phyloP scores from a whole-genome alignment of 176 grass and related monocot genomes.

The Elymus sibiricus region DNA sequence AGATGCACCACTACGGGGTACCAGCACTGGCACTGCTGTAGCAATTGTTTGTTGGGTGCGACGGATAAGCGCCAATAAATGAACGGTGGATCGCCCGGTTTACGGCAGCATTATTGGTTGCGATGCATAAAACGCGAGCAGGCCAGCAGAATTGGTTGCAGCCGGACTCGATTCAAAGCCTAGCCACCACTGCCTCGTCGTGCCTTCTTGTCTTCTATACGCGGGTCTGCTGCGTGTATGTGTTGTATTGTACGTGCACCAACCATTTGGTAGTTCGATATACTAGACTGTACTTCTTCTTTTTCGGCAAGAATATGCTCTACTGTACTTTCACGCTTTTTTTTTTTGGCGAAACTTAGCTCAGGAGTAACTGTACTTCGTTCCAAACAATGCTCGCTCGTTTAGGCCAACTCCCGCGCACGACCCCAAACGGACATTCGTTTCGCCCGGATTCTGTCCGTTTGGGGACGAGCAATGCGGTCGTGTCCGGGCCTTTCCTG shows the following conservation, averaged over 20 bases:
- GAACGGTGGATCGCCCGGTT: not conserved
- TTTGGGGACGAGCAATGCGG: too few relatives aligned
- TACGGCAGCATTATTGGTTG: slow-evolving; percentile 1
- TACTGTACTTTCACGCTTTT: too few relatives aligned
- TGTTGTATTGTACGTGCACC: not conserved
- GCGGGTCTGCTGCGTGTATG: not conserved
- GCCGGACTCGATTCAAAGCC: slow-evolving; percentile 16
- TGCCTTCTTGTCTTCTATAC: not conserved
- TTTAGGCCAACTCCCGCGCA: too few relatives aligned
- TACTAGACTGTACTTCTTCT: too few relatives aligned
- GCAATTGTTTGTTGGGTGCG: not conserved
- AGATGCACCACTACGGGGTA: not conserved
- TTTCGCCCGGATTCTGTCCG: too few relatives aligned
- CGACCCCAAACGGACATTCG: too few relatives aligned
- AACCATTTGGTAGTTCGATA: not conserved
- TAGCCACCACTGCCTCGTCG: not conserved
- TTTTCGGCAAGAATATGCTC: too few relatives aligned
- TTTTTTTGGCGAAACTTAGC: too few relatives aligned
- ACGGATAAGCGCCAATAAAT: slow-evolving; percentile 7
- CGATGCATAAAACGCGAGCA: not conserved
- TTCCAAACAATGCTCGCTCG: too few relatives aligned
- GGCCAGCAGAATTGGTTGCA: not conserved
- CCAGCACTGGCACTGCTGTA: not conserved
- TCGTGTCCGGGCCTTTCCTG: too few relatives aligned
- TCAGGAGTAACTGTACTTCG: too few relatives aligned